Conservation (phyloP, 208 protist species). For the Trichomonas vaginalis region DNA sequence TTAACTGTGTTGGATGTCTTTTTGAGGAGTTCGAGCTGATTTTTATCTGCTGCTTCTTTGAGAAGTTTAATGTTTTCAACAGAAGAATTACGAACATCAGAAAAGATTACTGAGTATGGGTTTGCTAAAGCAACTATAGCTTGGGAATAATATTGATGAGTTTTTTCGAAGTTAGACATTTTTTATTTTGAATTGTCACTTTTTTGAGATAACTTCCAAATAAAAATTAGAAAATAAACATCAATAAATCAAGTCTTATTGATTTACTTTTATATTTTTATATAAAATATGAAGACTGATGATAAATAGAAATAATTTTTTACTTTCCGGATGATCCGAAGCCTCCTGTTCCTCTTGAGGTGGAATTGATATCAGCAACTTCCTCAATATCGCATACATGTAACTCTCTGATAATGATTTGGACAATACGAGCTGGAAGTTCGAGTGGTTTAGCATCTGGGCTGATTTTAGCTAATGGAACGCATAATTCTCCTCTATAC, state of each 20-base stretch:
- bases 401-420: background rate
- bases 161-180: background rate
- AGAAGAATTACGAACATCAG: background rate
- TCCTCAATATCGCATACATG: background rate
- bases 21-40: background rate
- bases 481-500: background rate
- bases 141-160: background rate
- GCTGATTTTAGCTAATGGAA: background rate
- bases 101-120: background rate
- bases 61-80: background rate
- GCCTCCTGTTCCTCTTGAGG: background rate
- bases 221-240: too few relatives aligned
- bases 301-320: too few relatives aligned
- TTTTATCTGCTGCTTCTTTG: background rate
- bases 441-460: background rate
- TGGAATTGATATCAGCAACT: background rate
- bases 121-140: background rate
- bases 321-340: background rate
- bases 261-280: too few relatives aligned
- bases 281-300: too few relatives aligned
- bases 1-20: background rate
- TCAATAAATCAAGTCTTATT: too few relatives aligned
- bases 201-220: background rate
- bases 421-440: background rate
- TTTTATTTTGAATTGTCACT: background rate